Evolutionary conservation across 257 asterid genomes (phyloP).

Genomic region (Hygrophila difformis): DNA sequence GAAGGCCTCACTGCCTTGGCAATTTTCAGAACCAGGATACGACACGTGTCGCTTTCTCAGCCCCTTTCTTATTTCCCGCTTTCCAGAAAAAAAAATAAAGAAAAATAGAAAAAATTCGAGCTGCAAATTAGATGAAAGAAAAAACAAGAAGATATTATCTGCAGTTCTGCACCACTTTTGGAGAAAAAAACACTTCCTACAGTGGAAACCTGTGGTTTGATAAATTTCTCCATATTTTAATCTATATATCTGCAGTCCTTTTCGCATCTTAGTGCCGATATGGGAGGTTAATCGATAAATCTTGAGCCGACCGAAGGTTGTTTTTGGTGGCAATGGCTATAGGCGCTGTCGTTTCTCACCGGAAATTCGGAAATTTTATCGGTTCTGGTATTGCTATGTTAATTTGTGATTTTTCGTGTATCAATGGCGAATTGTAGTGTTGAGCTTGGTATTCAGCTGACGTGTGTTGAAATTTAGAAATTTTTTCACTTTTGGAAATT

Average conservation of each 20-base stretch:
- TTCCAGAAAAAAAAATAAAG: neutral
- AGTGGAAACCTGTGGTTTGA: neutral
- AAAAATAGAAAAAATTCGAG: constrained; percentile 2
- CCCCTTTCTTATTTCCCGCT: constrained; percentile 17
- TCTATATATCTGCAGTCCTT: neutral
- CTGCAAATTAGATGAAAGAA: constrained; percentile 22
- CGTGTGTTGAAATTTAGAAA: neutral
- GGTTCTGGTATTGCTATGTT: constrained; percentile 48
- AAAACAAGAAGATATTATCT: constrained; percentile 18
- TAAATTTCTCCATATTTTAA: neutral
- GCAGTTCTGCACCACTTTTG: too few species aligned
- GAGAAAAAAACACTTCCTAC: constrained; percentile 2
- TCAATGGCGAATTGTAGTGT: neutral
- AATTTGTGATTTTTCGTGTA: neutral
- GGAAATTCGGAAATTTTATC: constrained; percentile 57
- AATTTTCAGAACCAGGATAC: neutral
- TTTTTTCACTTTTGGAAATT: neutral
- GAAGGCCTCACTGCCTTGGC: too few species aligned
- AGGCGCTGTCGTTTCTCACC: constrained; percentile 64
- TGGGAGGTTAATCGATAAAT: constrained; percentile 2
- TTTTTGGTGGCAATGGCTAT: constrained; percentile 60
- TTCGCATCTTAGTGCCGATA: neutral
- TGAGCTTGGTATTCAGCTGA: neutral
- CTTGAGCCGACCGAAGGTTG: neutral
- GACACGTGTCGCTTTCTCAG: neutral